Evolutionary conservation across 495 filamentous ascomycete genomes (phyloP).

Genomic region (Tuber umbilicatum): DNA sequence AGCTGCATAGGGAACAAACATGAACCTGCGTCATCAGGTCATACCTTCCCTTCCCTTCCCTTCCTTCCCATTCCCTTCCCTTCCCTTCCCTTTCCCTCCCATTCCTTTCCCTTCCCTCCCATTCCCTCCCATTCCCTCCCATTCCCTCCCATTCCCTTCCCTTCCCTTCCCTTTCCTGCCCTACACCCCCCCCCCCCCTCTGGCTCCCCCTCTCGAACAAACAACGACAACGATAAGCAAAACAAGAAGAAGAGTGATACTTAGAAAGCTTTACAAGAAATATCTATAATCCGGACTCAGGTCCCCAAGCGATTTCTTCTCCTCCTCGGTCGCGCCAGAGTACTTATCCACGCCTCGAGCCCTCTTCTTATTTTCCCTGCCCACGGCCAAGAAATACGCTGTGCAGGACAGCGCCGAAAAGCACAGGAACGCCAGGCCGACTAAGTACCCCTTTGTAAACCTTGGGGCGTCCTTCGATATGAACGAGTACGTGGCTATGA

Average conservation of each 20-base stretch:
- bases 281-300: conserved; percentile 46
- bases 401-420: conserved; percentile 57
- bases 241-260: background rate
- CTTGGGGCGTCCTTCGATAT: conserved; percentile 59
- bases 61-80: background rate
- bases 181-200: background rate
- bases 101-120: no score
- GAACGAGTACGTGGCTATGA: conserved; percentile 83
- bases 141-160: background rate
- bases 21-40: background rate
- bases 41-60: background rate
- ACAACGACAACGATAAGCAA: background rate
- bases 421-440: conserved; percentile 68
- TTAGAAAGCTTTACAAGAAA: conserved; percentile 24
- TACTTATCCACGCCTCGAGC: conserved; percentile 50
- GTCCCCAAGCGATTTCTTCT: conserved; percentile 68
- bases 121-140: background rate
- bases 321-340: conserved; percentile 57
- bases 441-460: conserved; percentile 68
- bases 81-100: no score
- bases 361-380: conserved; percentile 60
- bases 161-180: no score
- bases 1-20: background rate
- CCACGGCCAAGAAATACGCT: conserved; percentile 56
- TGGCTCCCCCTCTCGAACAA: background rate